phyloP scores from a whole-genome alignment of 139 green algal species.

The Closterium sp. region DNA sequence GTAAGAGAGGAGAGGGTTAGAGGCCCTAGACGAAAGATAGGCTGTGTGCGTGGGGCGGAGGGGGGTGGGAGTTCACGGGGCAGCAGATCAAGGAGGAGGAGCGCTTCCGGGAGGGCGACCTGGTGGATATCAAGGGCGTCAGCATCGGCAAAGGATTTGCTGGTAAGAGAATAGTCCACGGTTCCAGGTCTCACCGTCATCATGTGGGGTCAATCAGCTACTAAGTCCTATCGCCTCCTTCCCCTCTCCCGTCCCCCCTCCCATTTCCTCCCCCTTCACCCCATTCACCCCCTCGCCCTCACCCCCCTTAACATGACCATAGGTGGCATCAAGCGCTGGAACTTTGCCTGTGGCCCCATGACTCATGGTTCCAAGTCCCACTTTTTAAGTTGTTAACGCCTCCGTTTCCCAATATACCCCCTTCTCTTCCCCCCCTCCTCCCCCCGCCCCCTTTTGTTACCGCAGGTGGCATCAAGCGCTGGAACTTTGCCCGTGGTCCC shows the following conservation, averaged over 20 bases:
- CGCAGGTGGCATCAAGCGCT: conserved; percentile 93
- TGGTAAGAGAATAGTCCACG: conserved; percentile 52
- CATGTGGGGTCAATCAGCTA: no score
- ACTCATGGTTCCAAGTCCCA: conserved; percentile 97
- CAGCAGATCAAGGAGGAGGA: conserved; percentile 76
- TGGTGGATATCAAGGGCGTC: conserved; percentile 86
- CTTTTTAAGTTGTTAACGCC: no score
- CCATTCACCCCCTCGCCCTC: no score
- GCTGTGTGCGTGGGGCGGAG: not conserved
- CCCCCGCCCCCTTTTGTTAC: not conserved
- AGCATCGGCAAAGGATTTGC: conserved; percentile 73
- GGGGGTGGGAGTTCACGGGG: conserved; percentile 48
- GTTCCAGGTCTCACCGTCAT: no score
- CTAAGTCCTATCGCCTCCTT: no score
- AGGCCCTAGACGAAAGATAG: not conserved
- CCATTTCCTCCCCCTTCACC: not conserved
- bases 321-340: conserved; percentile 92
- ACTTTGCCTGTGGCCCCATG: conserved; percentile 89
- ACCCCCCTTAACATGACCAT: not conserved
- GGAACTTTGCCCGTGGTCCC: conserved; percentile 80
- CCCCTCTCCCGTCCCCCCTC: not conserved
- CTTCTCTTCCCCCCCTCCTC: not conserved
- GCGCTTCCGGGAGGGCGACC: conserved; percentile 89
- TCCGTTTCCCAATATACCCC: no score
- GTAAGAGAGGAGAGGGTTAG: conserved; percentile 10